phyloP scores from a whole-genome alignment of 805 yeast species.

The Spathaspora gorwiae region DNA sequence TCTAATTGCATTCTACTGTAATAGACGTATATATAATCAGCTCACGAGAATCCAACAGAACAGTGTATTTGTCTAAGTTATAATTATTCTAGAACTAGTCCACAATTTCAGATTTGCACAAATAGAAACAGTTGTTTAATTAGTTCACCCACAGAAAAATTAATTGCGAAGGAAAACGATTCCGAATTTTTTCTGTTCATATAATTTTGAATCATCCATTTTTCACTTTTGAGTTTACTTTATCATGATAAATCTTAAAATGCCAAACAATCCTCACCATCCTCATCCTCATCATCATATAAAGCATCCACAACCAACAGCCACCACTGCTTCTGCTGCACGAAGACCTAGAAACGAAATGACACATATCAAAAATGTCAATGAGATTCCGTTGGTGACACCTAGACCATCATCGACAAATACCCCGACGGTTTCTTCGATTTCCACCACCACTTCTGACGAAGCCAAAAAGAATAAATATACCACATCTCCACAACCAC shows the following conservation, averaged over 20 bases:
- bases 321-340: neutral
- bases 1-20: too few species aligned
- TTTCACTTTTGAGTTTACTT: too few species aligned
- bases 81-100: too few species aligned
- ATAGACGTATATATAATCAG: too few species aligned
- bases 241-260: too few species aligned
- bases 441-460: slow-evolving; percentile 3
- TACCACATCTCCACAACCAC: slow-evolving; percentile 3
- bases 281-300: neutral
- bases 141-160: neutral
- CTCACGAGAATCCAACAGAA: too few species aligned
- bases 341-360: neutral
- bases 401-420: slow-evolving; percentile 4
- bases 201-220: too few species aligned
- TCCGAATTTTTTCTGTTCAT: neutral
- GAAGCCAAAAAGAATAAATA: slow-evolving; percentile 12
- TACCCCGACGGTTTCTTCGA: slow-evolving; percentile 1
- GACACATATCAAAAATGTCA: neutral
- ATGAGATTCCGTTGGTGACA: slow-evolving; percentile 7
- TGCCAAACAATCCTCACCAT: neutral
- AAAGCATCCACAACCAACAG: slow-evolving; percentile 4
- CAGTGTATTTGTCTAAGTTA: too few species aligned
- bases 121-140: too few species aligned
- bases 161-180: neutral
- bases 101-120: too few species aligned